Evolutionary conservation across 2,329 filamentous ascomycete species (phyloP).

Genomic region (Madurella fahalii): DNA sequence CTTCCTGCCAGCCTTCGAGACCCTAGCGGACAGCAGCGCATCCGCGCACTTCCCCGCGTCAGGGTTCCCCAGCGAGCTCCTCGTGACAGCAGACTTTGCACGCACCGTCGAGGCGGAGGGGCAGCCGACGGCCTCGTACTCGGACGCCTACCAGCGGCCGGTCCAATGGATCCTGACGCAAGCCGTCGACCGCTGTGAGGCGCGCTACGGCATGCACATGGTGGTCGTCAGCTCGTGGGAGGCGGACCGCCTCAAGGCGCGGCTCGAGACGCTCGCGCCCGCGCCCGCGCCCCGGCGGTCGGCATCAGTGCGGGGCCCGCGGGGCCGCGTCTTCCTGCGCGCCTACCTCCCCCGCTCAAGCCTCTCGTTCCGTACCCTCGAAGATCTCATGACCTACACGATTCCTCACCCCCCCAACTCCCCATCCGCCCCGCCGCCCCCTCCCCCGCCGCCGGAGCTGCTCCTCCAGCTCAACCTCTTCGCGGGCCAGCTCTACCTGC

Average conservation of each 20-base stretch:
- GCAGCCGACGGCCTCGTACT: background rate
- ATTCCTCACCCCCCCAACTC: slow-evolving; percentile 32
- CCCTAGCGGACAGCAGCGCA: slow-evolving; percentile 40
- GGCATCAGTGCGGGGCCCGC: too few relatives aligned
- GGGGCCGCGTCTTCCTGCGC: slow-evolving; percentile 7
- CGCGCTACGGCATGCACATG: slow-evolving; percentile 28
- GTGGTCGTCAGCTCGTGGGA: slow-evolving; percentile 60
- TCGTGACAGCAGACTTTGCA: slow-evolving; percentile 50
- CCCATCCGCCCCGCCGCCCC: slow-evolving; percentile 39
- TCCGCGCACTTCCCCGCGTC: slow-evolving; percentile 27
- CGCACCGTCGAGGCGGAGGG: slow-evolving; percentile 35
- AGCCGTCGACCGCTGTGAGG: background rate
- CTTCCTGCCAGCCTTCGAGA: slow-evolving; percentile 43
- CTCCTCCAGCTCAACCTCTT: slow-evolving; percentile 59
- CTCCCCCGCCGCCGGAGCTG: slow-evolving; percentile 40
- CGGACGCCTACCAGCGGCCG: slow-evolving; percentile 48
- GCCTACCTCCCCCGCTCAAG: slow-evolving; percentile 20
- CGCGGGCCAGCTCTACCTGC: slow-evolving; percentile 62
- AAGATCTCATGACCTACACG: slow-evolving; percentile 16
- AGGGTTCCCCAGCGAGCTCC: slow-evolving; percentile 37
- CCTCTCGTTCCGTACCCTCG: slow-evolving; percentile 16
- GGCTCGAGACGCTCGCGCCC: slow-evolving; percentile 44
- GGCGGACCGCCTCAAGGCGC: slow-evolving; percentile 46
- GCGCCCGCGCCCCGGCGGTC: too few relatives aligned
- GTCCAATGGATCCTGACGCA: slow-evolving; percentile 52